A percentile compares a stretch with the other conserved stretches of the same genome.
Conservation (phyloP, 345 rosid species). For the Physaria fendleri region DNA sequence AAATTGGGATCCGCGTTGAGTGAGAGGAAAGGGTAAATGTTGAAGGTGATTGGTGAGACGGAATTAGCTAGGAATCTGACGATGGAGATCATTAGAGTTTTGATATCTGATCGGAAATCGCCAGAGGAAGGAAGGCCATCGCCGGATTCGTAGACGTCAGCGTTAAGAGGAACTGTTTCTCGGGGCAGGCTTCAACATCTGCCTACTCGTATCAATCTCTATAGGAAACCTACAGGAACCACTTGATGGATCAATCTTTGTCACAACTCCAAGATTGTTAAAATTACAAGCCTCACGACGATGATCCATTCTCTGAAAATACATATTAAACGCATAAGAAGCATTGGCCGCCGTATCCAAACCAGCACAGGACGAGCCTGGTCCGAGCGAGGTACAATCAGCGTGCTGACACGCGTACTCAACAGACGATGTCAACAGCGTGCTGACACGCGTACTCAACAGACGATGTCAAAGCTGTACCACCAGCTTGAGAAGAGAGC, state of each 20-base stretch:
- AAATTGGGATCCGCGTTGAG: conserved; percentile 66
- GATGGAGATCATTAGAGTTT: conserved; percentile 52
- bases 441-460: conserved; percentile 49
- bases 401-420: conserved; percentile 57
- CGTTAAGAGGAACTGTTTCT: conserved; percentile 80
- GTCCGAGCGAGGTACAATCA: conserved; percentile 63
- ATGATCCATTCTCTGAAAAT: conserved; percentile 66
- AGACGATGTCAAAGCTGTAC: neutral
- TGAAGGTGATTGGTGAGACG: conserved; percentile 54
- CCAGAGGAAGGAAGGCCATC: conserved; percentile 70
- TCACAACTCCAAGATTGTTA: conserved; percentile 26
- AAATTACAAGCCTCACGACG: conserved; percentile 46
- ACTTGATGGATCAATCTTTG: conserved; percentile 49
- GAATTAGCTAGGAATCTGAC: conserved; percentile 55
- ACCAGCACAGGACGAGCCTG: conserved; percentile 48
- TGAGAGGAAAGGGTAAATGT: conserved; percentile 92
- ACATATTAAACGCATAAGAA: conserved; percentile 72
- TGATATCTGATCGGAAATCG: conserved; percentile 63
- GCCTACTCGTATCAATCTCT: conserved; percentile 49
- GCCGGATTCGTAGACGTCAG: conserved; percentile 62
- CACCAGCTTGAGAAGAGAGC: conserved; percentile 38
- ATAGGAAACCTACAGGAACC: conserved; percentile 52
- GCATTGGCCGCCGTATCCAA: conserved; percentile 48
- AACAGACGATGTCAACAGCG: conserved; percentile 20
- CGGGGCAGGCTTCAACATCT: conserved; percentile 13